A percentile compares a stretch with the other conserved stretches of the same genome.
Evolutionary conservation across 352 stramenopile species (phyloP).

Genomic region (Globisporangium nagaii): DNA sequence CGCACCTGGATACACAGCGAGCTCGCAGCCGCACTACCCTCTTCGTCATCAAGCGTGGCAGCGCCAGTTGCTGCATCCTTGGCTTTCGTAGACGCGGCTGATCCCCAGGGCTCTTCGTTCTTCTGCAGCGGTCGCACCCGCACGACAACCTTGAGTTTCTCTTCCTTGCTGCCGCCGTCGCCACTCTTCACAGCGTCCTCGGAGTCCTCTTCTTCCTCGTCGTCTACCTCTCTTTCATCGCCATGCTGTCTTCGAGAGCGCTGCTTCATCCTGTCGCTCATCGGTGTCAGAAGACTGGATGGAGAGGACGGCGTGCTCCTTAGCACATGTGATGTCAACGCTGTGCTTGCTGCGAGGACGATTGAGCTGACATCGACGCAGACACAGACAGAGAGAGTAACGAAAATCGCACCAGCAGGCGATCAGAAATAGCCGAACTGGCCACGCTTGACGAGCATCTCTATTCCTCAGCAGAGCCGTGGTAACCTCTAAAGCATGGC

Average conservation of each 20-base stretch:
- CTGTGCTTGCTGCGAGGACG: too few relatives aligned
- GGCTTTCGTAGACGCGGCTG: constrained; percentile 1
- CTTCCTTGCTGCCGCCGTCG: constrained; percentile 17
- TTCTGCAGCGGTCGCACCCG: constrained; percentile 47
- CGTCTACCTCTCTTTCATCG: not conserved
- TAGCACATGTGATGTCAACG: too few relatives aligned
- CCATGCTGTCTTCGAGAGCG: not conserved
- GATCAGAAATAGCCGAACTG: not conserved
- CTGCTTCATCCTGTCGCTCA: not conserved
- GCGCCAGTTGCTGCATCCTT: not conserved
- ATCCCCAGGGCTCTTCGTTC: constrained; percentile 36
- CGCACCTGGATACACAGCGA: constrained; percentile 33
- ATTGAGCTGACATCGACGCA: too few relatives aligned
- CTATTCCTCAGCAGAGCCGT: too few relatives aligned
- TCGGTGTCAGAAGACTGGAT: not conserved
- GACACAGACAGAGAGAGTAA: too few relatives aligned
- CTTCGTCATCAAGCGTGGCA: not conserved
- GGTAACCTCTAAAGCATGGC: too few relatives aligned
- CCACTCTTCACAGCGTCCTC: not conserved
- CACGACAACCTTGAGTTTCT: constrained; percentile 64
- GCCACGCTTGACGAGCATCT: not conserved
- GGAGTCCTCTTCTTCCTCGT: not conserved
- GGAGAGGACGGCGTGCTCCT: too few relatives aligned
- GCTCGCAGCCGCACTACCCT: not conserved
- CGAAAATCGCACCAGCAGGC: not conserved